phyloP scores from a whole-genome alignment of 768 basidiomycete genomes.

The Termitomyces titanicus region DNA sequence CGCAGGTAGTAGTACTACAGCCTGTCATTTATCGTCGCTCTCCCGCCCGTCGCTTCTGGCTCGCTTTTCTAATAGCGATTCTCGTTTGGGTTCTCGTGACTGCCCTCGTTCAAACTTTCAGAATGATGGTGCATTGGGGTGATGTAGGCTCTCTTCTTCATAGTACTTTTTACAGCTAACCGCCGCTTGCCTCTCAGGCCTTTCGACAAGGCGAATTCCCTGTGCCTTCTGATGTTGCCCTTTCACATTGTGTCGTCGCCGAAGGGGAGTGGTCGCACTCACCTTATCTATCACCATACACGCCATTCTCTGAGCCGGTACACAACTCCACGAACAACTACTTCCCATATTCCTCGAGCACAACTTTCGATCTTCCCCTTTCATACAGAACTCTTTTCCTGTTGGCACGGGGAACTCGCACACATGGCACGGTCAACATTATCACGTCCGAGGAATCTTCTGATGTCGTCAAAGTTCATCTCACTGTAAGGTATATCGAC shows the following conservation, averaged over 20 bases:
- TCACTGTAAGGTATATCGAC: constrained; percentile 20
- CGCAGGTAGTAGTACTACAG: constrained; percentile 2
- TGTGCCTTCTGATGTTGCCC: constrained; percentile 12
- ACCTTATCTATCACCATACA: background rate
- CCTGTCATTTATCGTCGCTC: constrained; percentile 8
- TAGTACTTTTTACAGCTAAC: background rate
- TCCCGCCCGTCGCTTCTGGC: constrained; percentile 19
- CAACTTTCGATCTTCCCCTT: constrained; percentile 16
- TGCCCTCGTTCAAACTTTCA: constrained; percentile 13
- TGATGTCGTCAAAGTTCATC: constrained; percentile 23
- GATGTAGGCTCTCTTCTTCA: constrained; percentile 2
- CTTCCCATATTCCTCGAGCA: constrained; percentile 14
- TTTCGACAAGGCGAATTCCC: constrained; percentile 12
- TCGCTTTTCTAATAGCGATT: constrained; percentile 16
- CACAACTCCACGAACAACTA: background rate
- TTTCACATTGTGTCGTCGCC: constrained; percentile 5
- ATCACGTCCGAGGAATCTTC: constrained; percentile 17
- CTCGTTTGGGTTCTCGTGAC: constrained; percentile 19
- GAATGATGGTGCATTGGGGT: constrained; percentile 6
- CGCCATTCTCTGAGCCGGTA: background rate
- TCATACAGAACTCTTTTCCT: constrained; percentile 26
- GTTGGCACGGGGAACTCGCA: constrained; percentile 22
- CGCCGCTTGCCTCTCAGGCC: constrained; percentile 1
- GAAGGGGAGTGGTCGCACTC: constrained; percentile 7
- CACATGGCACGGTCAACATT: constrained; percentile 24